Evolutionary conservation across 1,284 basidiomycete species (phyloP).

Genomic region (Cutaneotrichosporon spelunceum): DNA sequence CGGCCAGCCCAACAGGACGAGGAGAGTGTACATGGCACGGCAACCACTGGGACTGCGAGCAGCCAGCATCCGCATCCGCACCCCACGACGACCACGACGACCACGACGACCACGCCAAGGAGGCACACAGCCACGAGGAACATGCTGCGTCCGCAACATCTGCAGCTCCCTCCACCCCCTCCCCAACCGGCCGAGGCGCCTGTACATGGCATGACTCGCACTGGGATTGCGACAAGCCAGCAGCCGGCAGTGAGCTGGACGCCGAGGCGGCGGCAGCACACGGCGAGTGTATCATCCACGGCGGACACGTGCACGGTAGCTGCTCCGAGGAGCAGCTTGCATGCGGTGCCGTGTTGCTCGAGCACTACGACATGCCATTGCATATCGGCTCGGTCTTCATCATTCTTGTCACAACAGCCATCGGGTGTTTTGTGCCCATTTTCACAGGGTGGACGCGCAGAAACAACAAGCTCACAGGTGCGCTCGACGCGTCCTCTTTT

Average conservation of each 20-base stretch:
- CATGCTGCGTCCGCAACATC: not conserved
- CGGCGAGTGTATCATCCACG: constrained; percentile 41
- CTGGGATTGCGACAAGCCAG: not conserved
- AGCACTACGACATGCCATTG: constrained; percentile 49
- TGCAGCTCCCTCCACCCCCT: not conserved
- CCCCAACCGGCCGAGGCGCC: not conserved
- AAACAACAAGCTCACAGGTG: not conserved
- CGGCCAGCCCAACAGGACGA: constrained; percentile 32
- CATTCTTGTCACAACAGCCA: constrained; percentile 48
- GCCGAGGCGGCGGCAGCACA: constrained; percentile 7
- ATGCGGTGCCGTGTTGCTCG: constrained; percentile 39
- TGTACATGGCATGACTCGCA: not conserved
- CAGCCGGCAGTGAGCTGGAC: constrained; percentile 12
- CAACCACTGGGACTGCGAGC: constrained; percentile 38
- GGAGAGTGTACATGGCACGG: constrained; percentile 35
- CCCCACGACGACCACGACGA: constrained; percentile 18
- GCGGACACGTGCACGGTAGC: constrained; percentile 47
- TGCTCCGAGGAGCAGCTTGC: constrained; percentile 47
- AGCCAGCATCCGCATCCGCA: constrained; percentile 11
- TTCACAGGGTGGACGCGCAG: constrained; percentile 23
- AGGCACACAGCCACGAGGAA: not conserved
- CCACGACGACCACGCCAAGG: not conserved
- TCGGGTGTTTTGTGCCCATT: constrained; percentile 50
- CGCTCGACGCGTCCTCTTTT: constrained; percentile 15
- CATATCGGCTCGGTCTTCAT: constrained; percentile 53